A percentile compares a stretch with the other conserved stretches of the same genome.
phyloP scores from a whole-genome alignment of 2,329 filamentous ascomycete species.

The Stachybotrys chartarum region DNA sequence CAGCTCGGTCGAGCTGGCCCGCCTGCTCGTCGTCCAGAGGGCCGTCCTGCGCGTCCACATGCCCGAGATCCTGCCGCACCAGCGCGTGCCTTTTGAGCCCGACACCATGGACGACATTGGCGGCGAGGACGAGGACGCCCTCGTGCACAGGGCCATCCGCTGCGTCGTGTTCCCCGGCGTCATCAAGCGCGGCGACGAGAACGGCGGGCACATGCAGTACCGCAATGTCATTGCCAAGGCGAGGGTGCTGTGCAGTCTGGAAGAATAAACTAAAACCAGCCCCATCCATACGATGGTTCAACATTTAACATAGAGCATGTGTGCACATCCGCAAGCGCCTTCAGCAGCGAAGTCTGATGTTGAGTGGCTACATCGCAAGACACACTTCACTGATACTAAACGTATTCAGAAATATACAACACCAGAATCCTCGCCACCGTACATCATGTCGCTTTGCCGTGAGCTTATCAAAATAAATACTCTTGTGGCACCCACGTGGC shows the following conservation, averaged over 20 bases:
- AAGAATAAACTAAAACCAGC: constrained; percentile 15
- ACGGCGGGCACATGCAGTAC: constrained; percentile 52
- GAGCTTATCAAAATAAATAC: no score
- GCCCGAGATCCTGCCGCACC: constrained; percentile 45
- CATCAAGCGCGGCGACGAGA: constrained; percentile 58
- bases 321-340: no score
- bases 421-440: no score
- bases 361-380: no score
- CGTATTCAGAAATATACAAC: no score
- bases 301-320: no score
- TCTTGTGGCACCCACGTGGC: no score
- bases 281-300: neutral
- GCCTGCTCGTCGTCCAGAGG: constrained; percentile 50
- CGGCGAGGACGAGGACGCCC: constrained; percentile 51
- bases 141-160: constrained; percentile 44
- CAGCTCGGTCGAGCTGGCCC: constrained; percentile 48
- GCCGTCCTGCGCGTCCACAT: constrained; percentile 50
- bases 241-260: constrained; percentile 52
- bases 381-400: no score
- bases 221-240: constrained; percentile 59
- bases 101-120: constrained; percentile 60
- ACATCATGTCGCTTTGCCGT: no score
- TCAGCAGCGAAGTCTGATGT: no score
- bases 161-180: constrained; percentile 60
- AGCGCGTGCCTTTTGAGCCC: constrained; percentile 48